Evolutionary conservation across 176 grass and related monocot species (phyloP).

Genomic region (Thinopyrum elongatum): DNA sequence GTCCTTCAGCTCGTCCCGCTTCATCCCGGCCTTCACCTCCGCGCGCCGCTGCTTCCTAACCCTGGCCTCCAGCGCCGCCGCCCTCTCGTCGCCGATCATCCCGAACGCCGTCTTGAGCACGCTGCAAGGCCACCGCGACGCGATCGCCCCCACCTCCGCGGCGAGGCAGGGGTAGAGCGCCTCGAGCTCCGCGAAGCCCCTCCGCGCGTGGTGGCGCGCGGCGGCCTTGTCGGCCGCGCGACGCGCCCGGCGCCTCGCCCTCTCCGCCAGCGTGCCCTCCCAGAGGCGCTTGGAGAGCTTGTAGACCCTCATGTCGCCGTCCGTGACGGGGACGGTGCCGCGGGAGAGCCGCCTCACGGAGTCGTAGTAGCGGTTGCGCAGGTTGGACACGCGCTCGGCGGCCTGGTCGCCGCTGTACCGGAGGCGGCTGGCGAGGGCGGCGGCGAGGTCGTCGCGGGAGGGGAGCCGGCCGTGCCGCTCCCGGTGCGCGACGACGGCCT

Average conservation of each 20-base stretch:
- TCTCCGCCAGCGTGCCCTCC: not conserved
- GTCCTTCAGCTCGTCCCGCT: not conserved
- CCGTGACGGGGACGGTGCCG: conserved; percentile 19
- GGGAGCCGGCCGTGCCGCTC: not conserved
- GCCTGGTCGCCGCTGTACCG: not conserved
- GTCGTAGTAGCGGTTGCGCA: not conserved
- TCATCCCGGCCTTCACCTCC: not conserved
- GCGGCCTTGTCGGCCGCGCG: not conserved
- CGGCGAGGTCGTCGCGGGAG: not conserved
- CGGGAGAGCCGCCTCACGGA: not conserved
- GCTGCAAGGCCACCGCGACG: not conserved
- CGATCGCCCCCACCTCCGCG: not conserved
- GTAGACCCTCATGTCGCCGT: conserved; percentile 12
- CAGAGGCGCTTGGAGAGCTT: conserved; percentile 24
- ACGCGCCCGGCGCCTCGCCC: not conserved
- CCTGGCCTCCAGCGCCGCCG: conserved; percentile 25
- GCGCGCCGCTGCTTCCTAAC: not conserved
- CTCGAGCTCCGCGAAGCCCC: not conserved
- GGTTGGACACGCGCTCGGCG: not conserved
- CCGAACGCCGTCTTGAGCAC: not conserved
- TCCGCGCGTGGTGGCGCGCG: not conserved
- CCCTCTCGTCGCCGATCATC: conserved; percentile 11
- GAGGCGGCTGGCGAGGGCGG: not conserved
- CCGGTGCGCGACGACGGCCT: not conserved
- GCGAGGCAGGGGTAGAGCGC: conserved; percentile 17